Conservation (phyloP, 2,329 filamentous ascomycete genomes). For the Lachnellula cervina region DNA sequence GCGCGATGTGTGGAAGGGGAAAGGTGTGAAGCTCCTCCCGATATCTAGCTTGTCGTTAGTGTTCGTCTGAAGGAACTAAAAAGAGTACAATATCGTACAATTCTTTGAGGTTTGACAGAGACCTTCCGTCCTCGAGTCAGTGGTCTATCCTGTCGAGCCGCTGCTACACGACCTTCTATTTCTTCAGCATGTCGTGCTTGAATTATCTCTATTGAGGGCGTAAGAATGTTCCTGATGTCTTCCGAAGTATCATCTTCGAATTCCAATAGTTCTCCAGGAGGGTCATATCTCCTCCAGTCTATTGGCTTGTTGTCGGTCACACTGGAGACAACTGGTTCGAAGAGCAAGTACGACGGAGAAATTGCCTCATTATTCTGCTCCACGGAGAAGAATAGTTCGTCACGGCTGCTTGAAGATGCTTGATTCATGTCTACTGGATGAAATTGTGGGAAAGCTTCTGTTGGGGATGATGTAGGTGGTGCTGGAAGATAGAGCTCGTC, state of each 20-base stretch:
- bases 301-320: conserved; percentile 19
- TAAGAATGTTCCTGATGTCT: conserved; percentile 39
- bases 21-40: conserved; percentile 3
- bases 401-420: neutral
- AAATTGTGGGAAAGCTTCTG: neutral
- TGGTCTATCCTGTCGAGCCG: conserved; percentile 29
- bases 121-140: conserved; percentile 14
- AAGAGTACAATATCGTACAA: conserved; percentile 22
- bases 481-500: neutral
- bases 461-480: neutral
- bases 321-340: conserved; percentile 19
- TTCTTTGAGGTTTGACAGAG: conserved; percentile 15
- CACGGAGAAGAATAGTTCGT: conserved; percentile 18
- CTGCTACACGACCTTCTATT: conserved; percentile 28
- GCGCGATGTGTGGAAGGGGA: neutral
- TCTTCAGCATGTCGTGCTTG: conserved; percentile 34
- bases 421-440: neutral
- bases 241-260: conserved; percentile 37
- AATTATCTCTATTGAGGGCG: conserved; percentile 43
- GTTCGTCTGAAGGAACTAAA: neutral
- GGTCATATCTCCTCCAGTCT: conserved; percentile 45
- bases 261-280: conserved; percentile 40
- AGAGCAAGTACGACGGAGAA: conserved; percentile 16
- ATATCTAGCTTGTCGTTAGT: neutral
- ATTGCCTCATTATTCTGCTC: conserved; percentile 5